Conservation (phyloP, 2,329 filamentous ascomycete genomes). For the Lachnellula hyalina region DNA sequence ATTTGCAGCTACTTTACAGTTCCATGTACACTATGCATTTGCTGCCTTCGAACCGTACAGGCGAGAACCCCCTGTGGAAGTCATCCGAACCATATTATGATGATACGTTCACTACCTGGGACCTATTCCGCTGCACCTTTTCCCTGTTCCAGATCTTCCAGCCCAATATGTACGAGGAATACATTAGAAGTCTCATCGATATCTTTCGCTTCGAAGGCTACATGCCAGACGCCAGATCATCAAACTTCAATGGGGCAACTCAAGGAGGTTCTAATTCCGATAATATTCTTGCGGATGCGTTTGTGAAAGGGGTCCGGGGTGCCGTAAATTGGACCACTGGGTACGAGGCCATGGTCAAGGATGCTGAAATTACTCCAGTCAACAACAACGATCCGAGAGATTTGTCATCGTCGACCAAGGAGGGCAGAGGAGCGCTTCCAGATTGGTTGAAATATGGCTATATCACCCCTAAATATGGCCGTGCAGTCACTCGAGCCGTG, state of each 20-base stretch:
- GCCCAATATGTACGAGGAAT: constrained; percentile 55
- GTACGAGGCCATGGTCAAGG: constrained; percentile 57
- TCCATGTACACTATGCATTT: constrained; percentile 63
- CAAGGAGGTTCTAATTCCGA: constrained; percentile 68
- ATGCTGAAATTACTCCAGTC: constrained; percentile 57
- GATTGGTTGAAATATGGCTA: constrained; percentile 63
- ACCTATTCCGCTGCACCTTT: constrained; percentile 55
- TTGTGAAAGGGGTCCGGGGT: constrained; percentile 58
- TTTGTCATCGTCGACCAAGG: constrained; percentile 55
- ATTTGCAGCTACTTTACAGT: constrained; percentile 58
- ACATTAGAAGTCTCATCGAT: constrained; percentile 62
- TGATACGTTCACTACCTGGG: constrained; percentile 66
- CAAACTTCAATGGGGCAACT: constrained; percentile 62
- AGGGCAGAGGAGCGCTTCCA: constrained; percentile 62
- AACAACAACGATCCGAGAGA: constrained; percentile 51
- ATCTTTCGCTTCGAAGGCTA: constrained; percentile 61
- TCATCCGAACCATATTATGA: constrained; percentile 64
- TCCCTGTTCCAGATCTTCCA: constrained; percentile 60
- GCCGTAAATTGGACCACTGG: constrained; percentile 58
- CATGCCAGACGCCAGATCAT: constrained; percentile 61
- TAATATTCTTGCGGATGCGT: constrained; percentile 68
- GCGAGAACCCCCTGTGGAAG: constrained; percentile 62
- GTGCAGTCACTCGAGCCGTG: constrained; percentile 60
- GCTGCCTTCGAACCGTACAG: constrained; percentile 64
- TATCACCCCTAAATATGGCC: constrained; percentile 57